A percentile compares a stretch with the other conserved stretches of the same genome.
phyloP scores from a whole-genome alignment of 306 rosid species.

The Styphnolobium japonicum region DNA sequence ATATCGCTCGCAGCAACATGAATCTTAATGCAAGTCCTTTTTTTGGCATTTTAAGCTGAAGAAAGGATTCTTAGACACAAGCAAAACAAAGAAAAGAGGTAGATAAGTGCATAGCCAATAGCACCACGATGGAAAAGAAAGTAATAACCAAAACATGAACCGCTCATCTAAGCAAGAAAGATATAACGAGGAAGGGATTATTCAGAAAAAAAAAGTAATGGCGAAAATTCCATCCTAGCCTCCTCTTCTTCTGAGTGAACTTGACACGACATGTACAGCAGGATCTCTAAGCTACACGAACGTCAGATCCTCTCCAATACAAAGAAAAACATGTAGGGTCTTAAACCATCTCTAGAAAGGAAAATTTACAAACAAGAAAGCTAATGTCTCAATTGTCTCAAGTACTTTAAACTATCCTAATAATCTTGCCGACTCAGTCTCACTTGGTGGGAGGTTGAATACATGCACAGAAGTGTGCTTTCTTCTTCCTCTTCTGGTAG shows the following conservation, averaged over 20 bases:
- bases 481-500: constrained; percentile 52
- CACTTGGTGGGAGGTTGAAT: constrained; percentile 75
- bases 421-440: constrained; percentile 40
- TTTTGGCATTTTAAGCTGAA: constrained; percentile 18
- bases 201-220: constrained; percentile 23
- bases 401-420: constrained; percentile 36
- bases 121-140: not conserved
- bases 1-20: not conserved
- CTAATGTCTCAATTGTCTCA: constrained; percentile 24
- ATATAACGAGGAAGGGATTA: not conserved
- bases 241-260: constrained; percentile 26
- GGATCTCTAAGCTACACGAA: constrained; percentile 45
- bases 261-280: constrained; percentile 51
- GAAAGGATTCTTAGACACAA: not conserved
- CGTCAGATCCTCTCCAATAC: constrained; percentile 32
- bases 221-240: constrained; percentile 21
- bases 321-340: constrained; percentile 18
- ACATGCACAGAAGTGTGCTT: constrained; percentile 74
- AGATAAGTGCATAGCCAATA: constrained; percentile 4
- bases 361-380: constrained; percentile 35
- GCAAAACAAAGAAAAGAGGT: not conserved
- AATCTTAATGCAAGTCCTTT: not conserved
- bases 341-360: constrained; percentile 26
- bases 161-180: not conserved
- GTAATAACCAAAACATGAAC: not conserved